Percentiles rank a stretch among this genome's conserved stretches.
These are phyloP conservation scores for Fusarium redolens DNA, from an alignment of 2,329 filamentous ascomycete species.

Conservation along the genomic window DNA sequence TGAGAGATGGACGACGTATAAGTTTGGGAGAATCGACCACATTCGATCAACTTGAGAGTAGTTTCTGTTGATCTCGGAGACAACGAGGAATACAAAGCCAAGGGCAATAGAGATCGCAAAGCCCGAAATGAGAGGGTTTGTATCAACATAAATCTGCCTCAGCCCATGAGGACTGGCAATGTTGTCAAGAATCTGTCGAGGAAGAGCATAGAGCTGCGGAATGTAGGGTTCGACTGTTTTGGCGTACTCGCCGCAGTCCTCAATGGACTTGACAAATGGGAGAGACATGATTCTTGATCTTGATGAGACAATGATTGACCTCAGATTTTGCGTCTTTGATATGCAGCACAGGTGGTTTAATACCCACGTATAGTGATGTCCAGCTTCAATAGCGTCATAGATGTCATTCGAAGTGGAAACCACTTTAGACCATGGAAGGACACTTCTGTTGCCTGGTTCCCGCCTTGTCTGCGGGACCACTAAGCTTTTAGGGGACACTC, in stretches of 20 bases:
- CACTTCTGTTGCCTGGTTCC: constrained; percentile 11
- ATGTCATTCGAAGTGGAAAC: constrained; percentile 6
- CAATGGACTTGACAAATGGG: constrained; percentile 74
- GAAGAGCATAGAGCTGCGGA: constrained; percentile 76
- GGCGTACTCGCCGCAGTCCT: constrained; percentile 81
- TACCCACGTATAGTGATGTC: background rate
- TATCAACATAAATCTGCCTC: constrained; percentile 79
- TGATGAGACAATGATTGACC: constrained; percentile 26
- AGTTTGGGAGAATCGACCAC: constrained; percentile 89
- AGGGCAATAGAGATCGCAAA: constrained; percentile 78
- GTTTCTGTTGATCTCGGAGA: constrained; percentile 89
- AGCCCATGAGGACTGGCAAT: constrained; percentile 71
- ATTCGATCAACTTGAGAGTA: constrained; percentile 96
- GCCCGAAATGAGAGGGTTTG: constrained; percentile 85
- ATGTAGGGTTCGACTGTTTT: constrained; percentile 81
- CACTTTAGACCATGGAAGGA: constrained; percentile 10
- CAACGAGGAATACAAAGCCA: constrained; percentile 76
- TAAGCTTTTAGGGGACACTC: constrained; percentile 6
- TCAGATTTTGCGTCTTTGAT: background rate
- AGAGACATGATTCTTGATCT: constrained; percentile 68
- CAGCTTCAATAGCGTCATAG: constrained; percentile 34
- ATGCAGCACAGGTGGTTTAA: constrained; percentile 19
- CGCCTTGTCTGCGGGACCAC: constrained; percentile 7
- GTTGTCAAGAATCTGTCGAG: constrained; percentile 70
- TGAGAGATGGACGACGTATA: constrained; percentile 88